phyloP scores from a whole-genome alignment of 345 rosid species.

The Eutrema japonicum region DNA sequence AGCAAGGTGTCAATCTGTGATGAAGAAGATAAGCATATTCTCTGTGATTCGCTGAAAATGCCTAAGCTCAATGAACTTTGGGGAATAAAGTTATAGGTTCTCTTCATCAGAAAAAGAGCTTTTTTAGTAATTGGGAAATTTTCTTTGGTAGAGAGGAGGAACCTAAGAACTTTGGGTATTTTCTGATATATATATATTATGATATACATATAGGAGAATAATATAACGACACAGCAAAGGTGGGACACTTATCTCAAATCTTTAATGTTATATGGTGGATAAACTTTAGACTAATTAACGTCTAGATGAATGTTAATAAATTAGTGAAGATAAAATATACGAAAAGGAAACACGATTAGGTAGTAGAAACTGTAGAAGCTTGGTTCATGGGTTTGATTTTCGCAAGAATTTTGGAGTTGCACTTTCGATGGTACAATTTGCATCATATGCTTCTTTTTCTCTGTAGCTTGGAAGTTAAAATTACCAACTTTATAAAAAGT shows the following conservation, averaged over 20 bases:
- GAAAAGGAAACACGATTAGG: not conserved
- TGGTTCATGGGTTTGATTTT: constrained; percentile 8
- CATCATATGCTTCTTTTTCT: constrained; percentile 14
- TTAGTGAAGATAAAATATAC: not conserved
- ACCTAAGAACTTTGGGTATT: constrained; percentile 21
- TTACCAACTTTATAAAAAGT: not conserved
- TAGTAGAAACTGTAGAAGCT: constrained; percentile 1
- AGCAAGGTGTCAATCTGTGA: constrained; percentile 3
- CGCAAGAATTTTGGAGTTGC: constrained; percentile 11
- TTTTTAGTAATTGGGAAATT: constrained; percentile 27
- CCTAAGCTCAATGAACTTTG: constrained; percentile 34
- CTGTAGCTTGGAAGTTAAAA: not conserved
- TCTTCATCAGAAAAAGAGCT: constrained; percentile 30
- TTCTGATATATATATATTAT: constrained; percentile 10
- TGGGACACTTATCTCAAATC: not conserved
- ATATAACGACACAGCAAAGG: constrained; percentile 6
- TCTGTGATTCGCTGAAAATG: constrained; percentile 38
- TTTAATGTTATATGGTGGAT: not conserved
- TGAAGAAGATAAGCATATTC: constrained; percentile 40
- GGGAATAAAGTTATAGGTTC: constrained; percentile 42
- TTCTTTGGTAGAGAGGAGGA: constrained; percentile 23
- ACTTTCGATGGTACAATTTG: constrained; percentile 22
- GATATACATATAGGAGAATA: constrained; percentile 18
- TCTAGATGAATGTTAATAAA: constrained; percentile 8
- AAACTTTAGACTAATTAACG: constrained; percentile 11